Evolutionary conservation across 2,329 filamentous ascomycete genomes (phyloP).

Genomic region (Nemania sp.): DNA sequence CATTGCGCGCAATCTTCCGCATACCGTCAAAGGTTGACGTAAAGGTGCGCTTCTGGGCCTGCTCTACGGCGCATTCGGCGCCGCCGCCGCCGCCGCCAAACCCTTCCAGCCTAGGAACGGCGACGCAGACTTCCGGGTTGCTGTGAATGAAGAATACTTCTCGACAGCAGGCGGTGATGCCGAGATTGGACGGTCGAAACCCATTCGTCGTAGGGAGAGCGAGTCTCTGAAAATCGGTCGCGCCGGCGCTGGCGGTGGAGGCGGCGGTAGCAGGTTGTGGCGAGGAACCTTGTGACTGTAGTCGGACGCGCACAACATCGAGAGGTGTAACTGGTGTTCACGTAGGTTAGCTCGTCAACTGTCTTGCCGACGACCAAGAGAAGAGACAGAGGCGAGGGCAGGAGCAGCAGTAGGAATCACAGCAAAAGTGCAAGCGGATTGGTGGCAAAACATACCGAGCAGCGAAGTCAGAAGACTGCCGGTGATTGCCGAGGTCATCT

Average conservation of each 20-base stretch:
- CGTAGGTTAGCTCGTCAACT: slow-evolving; percentile 22
- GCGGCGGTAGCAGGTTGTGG: slow-evolving; percentile 44
- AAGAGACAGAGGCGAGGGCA: not conserved
- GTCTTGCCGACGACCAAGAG: not conserved
- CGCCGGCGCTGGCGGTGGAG: slow-evolving; percentile 34
- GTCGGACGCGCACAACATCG: slow-evolving; percentile 91
- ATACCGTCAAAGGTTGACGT: slow-evolving; percentile 91
- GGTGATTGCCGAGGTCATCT: slow-evolving; percentile 92
- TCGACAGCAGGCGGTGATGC: slow-evolving; percentile 91
- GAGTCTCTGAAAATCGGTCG: slow-evolving; percentile 59
- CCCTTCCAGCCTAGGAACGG: slow-evolving; percentile 61
- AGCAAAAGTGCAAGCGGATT: not conserved
- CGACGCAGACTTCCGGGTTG: slow-evolving; percentile 78
- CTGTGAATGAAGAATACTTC: slow-evolving; percentile 97
- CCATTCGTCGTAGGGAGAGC: slow-evolving; percentile 63
- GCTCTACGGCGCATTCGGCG: slow-evolving; percentile 82
- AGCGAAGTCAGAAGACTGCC: slow-evolving; percentile 90
- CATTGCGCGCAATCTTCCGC: slow-evolving; percentile 91
- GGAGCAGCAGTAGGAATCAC: not conserved
- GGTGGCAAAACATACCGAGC: slow-evolving; percentile 65
- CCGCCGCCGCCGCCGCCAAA: slow-evolving; percentile 50
- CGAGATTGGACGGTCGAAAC: slow-evolving; percentile 77
- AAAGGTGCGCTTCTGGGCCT: slow-evolving; percentile 80
- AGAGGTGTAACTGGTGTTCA: slow-evolving; percentile 79
- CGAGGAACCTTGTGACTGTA: slow-evolving; percentile 76